Percentiles rank a stretch among this genome's conserved stretches.
These are phyloP conservation scores for Lipomyces spencermartinsiae DNA, from an alignment of 805 yeast species.

Conservation along the genomic window DNA sequence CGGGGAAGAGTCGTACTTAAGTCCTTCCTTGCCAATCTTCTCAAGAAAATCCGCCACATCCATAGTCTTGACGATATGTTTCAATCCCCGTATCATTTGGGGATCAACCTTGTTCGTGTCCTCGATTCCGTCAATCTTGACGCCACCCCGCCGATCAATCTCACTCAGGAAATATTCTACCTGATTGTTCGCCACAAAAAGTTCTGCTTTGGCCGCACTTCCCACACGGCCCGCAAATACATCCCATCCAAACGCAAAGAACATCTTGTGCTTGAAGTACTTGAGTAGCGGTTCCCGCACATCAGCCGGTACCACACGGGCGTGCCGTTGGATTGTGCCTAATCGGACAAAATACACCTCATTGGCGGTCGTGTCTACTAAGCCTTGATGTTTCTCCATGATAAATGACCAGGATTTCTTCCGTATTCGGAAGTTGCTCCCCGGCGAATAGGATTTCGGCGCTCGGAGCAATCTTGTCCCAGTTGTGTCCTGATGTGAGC, in stretches of 20 bases:
- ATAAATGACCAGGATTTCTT: neutral
- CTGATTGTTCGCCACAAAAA: conserved; percentile 11
- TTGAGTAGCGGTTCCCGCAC: neutral
- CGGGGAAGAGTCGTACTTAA: neutral
- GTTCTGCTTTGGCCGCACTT: neutral
- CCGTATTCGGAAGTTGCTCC: neutral
- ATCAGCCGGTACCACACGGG: neutral
- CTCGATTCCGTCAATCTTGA: neutral
- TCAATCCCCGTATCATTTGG: neutral
- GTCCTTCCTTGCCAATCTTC: neutral
- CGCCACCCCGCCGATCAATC: neutral
- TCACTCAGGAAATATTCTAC: conserved; percentile 5
- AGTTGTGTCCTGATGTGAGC: neutral
- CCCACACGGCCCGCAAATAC: conserved; percentile 7
- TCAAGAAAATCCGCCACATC: conserved; percentile 1
- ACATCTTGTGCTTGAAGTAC: neutral
- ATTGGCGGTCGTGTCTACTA: neutral
- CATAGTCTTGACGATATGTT: neutral
- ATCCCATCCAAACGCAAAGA: conserved; percentile 21
- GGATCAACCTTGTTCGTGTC: neutral
- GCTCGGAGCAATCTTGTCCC: neutral
- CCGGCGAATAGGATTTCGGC: neutral
- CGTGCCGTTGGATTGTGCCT: conserved; percentile 12
- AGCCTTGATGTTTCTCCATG: neutral
- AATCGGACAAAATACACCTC: neutral